Conservation (phyloP, 2,329 filamentous ascomycete species). For the Emydomyces testavorans region DNA sequence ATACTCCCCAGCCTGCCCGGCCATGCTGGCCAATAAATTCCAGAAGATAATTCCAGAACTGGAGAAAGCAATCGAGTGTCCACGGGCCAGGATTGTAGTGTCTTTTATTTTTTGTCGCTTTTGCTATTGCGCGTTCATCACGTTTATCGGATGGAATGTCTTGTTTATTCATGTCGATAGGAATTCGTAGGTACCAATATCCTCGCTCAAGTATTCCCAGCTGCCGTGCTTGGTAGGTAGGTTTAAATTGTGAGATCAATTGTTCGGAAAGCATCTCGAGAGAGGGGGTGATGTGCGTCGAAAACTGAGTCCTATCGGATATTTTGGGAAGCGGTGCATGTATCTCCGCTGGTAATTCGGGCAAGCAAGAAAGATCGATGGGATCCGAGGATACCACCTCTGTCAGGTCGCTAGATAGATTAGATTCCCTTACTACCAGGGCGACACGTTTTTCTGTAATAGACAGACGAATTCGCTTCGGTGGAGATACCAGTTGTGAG, state of each 20-base stretch:
- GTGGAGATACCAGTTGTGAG: not conserved
- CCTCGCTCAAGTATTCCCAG: slow-evolving; percentile 58
- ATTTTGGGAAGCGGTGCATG: slow-evolving; percentile 44
- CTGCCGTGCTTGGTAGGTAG: slow-evolving; percentile 38
- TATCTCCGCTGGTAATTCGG: slow-evolving; percentile 34
- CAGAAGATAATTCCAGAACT: slow-evolving; percentile 34
- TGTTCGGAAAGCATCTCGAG: slow-evolving; percentile 44
- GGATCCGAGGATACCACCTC: not conserved
- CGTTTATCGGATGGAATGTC: not conserved
- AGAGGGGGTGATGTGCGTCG: slow-evolving; percentile 46
- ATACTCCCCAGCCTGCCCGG: slow-evolving; percentile 37
- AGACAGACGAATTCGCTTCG: slow-evolving; percentile 2
- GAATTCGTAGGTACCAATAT: slow-evolving; percentile 58
- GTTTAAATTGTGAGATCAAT: slow-evolving; percentile 45
- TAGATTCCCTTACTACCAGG: not conserved
- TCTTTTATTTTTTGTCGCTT: slow-evolving; percentile 41
- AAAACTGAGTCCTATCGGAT: slow-evolving; percentile 34
- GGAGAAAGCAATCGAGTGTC: slow-evolving; percentile 27
- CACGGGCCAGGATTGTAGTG: slow-evolving; percentile 19
- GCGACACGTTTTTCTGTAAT: not conserved
- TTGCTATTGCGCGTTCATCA: slow-evolving; percentile 44
- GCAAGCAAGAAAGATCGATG: slow-evolving; percentile 3
- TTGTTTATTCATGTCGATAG: slow-evolving; percentile 35
- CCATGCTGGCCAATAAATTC: slow-evolving; percentile 30
- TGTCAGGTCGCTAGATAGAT: not conserved